A percentile compares a stretch with the other conserved stretches of the same genome.
These are phyloP conservation scores for Cyclospora cayetanensis DNA, from an alignment of 169 alveolate genomes.

Conservation along the genomic window DNA sequence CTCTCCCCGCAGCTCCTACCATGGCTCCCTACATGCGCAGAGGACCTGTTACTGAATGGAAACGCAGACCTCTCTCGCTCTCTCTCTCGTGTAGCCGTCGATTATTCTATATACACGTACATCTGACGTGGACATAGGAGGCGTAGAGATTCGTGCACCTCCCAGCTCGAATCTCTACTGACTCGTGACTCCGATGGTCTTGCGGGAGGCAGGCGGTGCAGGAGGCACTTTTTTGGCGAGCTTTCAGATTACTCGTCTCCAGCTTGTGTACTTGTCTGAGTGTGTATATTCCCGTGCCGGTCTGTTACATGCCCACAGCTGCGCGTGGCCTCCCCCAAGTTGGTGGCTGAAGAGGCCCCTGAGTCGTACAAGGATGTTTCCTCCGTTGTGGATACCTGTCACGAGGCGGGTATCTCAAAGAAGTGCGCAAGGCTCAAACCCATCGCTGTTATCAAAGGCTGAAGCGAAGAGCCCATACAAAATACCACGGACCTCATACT, in stretches of 20 bases:
- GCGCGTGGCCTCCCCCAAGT: slow-evolving; percentile 92
- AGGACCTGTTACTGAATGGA: no score
- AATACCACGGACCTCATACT: no score
- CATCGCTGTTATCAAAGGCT: slow-evolving; percentile 92
- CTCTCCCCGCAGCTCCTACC: no score
- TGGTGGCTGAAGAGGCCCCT: slow-evolving; percentile 92
- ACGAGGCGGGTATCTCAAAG: slow-evolving; percentile 89
- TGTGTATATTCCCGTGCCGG: not conserved
- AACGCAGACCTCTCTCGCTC: no score
- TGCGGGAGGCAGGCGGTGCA: not conserved
- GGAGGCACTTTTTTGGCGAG: not conserved
- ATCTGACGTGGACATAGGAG: no score
- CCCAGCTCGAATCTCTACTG: no score
- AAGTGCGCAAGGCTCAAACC: slow-evolving; percentile 88
- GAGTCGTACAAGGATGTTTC: slow-evolving; percentile 91
- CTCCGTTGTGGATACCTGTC: slow-evolving; percentile 87
- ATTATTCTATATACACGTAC: not conserved
- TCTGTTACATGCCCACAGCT: slow-evolving; percentile 65
- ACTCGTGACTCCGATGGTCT: not conserved
- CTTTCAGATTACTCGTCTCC: not conserved
- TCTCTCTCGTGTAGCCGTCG: no score
- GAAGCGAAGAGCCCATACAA: not conserved
- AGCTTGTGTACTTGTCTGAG: not conserved
- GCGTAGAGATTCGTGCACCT: no score
- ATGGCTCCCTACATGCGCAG: no score